These are phyloP conservation scores for Dacryopinax spathularia DNA, from an alignment of 768 basidiomycete genomes.

Conservation along the genomic window DNA sequence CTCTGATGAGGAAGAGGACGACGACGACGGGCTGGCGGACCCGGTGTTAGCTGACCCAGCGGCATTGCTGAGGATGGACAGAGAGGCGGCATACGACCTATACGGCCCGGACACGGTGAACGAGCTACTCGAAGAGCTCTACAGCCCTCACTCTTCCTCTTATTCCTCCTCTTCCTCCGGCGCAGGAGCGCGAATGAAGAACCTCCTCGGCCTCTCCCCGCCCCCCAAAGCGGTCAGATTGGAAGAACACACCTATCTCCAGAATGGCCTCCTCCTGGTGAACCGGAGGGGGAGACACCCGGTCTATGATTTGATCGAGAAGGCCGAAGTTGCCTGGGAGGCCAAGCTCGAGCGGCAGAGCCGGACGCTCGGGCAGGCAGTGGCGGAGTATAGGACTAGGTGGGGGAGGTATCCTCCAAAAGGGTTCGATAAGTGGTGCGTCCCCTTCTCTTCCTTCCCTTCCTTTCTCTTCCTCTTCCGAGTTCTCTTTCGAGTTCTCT, in stretches of 20 bases:
- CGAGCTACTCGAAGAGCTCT: background rate
- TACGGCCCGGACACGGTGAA: background rate
- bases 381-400: conserved; percentile 27
- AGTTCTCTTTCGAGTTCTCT: too few species aligned
- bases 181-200: too few species aligned
- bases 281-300: conserved; percentile 18
- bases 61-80: background rate
- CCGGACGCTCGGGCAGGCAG: conserved; percentile 26
- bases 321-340: conserved; percentile 16
- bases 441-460: background rate
- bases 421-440: conserved; percentile 35
- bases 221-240: background rate
- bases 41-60: background rate
- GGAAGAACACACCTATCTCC: background rate
- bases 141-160: background rate
- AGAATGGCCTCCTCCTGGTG: background rate
- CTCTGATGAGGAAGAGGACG: background rate
- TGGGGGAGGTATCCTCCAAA: conserved; percentile 28
- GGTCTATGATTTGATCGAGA: conserved; percentile 18
- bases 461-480: too few species aligned
- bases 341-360: conserved; percentile 21
- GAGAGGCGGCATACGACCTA: background rate
- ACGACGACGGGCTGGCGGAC: background rate
- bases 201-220: background rate
- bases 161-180: too few species aligned